These are phyloP conservation scores for Auxenochlorella protothecoides DNA, from an alignment of 139 green algal species.

Conservation along the genomic window DNA sequence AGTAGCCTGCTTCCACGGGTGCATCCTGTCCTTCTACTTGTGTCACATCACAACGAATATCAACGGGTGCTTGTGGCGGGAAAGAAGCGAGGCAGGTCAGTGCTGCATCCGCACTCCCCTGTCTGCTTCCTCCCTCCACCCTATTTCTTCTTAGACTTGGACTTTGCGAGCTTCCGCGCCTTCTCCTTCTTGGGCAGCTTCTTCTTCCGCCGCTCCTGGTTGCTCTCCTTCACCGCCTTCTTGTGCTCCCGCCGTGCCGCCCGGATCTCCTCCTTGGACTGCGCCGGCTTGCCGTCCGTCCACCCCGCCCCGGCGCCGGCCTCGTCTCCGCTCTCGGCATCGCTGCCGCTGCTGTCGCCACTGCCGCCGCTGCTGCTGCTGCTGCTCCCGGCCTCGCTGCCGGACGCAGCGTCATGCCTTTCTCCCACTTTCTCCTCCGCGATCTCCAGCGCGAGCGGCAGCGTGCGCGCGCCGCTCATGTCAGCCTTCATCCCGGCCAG, in stretches of 20 bases:
- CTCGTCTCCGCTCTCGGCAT: slow-evolving; percentile 9
- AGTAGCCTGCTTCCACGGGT: background rate
- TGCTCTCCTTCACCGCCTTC: slow-evolving; percentile 74
- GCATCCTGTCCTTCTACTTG: no score
- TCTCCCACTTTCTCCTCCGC: background rate
- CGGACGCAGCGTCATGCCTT: background rate
- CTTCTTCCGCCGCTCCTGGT: slow-evolving; percentile 72
- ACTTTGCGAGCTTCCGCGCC: slow-evolving; percentile 11
- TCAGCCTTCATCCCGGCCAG: slow-evolving; percentile 76
- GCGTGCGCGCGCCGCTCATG: slow-evolving; percentile 51
- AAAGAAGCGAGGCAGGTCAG: no score
- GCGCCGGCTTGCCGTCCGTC: slow-evolving; percentile 22
- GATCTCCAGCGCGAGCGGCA: slow-evolving; percentile 5
- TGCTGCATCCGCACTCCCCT: no score
- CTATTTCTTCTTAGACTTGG: slow-evolving; percentile 16
- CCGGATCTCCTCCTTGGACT: slow-evolving; percentile 42
- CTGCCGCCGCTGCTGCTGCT: slow-evolving; percentile 3
- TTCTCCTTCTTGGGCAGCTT: slow-evolving; percentile 69
- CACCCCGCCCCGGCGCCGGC: slow-evolving; percentile 19
- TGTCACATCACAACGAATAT: no score
- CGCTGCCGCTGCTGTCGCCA: slow-evolving; percentile 12
- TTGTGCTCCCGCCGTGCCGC: slow-evolving; percentile 60
- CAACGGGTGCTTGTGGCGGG: no score
- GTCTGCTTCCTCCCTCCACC: background rate
- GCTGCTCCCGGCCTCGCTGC: slow-evolving; percentile 5